Conservation (phyloP, 345 rosid species). For the Kernera saxatilis region DNA sequence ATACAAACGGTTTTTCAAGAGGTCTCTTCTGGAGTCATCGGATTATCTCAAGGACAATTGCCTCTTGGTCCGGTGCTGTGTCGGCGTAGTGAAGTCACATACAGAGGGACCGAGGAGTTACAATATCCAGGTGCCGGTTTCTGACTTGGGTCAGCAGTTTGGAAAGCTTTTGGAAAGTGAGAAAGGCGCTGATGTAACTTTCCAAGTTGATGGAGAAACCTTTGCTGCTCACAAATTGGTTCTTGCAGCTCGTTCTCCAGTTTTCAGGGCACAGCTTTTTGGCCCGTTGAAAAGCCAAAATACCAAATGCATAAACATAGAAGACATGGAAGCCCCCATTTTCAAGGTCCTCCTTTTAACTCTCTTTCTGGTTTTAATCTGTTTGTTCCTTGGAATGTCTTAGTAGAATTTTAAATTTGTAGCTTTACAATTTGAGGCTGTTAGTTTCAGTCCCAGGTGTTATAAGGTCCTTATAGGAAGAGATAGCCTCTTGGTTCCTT, state of each 20-base stretch:
- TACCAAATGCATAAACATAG: conserved; percentile 42
- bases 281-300: conserved; percentile 61
- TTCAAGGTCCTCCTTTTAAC: conserved; percentile 51
- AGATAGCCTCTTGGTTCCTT: conserved; percentile 41
- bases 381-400: background rate
- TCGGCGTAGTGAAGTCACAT: conserved; percentile 69
- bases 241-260: conserved; percentile 76
- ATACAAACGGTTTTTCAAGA: conserved; percentile 73
- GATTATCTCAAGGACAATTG: conserved; percentile 68
- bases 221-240: conserved; percentile 67
- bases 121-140: conserved; percentile 50
- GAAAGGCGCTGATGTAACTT: conserved; percentile 46
- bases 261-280: conserved; percentile 76
- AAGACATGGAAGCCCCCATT: conserved; percentile 60
- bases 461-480: conserved; percentile 27
- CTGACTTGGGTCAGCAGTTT: conserved; percentile 51
- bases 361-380: background rate
- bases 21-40: conserved; percentile 56
- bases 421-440: background rate
- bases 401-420: background rate
- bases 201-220: conserved; percentile 59
- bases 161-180: conserved; percentile 61
- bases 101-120: conserved; percentile 68
- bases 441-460: conserved; percentile 1
- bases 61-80: conserved; percentile 59